A percentile compares a stretch with the other conserved stretches of the same genome.
Evolutionary conservation across 441 rosid species (phyloP).

Genomic region (Brassica balearica): DNA sequence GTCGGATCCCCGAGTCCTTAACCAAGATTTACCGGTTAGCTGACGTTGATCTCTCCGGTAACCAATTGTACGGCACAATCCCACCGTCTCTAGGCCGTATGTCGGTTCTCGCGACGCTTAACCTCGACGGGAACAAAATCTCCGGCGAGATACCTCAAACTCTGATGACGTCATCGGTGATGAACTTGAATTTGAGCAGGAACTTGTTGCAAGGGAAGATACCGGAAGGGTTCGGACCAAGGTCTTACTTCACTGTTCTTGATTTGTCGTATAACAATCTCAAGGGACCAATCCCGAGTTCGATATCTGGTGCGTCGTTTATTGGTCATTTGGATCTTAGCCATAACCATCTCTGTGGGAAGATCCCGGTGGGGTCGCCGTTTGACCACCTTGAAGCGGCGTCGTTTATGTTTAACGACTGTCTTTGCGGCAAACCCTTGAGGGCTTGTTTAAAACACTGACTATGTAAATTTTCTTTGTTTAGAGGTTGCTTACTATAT

Average conservation of each 20-base stretch:
- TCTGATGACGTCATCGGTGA: constrained; percentile 62
- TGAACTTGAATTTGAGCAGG: constrained; percentile 70
- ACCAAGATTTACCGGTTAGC: constrained; percentile 80
- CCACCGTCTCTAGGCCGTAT: constrained; percentile 76
- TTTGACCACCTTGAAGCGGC: constrained; percentile 85
- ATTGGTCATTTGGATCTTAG: constrained; percentile 88
- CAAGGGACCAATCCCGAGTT: constrained; percentile 67
- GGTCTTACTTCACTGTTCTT: constrained; percentile 74
- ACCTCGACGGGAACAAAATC: constrained; percentile 72
- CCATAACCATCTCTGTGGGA: constrained; percentile 82
- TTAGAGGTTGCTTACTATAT: neutral
- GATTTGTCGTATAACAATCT: constrained; percentile 74
- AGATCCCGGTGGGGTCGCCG: constrained; percentile 73
- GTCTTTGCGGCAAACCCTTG: constrained; percentile 83
- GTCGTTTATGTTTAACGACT: constrained; percentile 71
- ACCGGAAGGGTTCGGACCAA: constrained; percentile 73
- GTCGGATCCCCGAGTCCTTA: constrained; percentile 62
- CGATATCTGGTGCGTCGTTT: constrained; percentile 61
- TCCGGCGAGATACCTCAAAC: constrained; percentile 63
- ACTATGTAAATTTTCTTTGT: constrained; percentile 13
- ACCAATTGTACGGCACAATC: constrained; percentile 64
- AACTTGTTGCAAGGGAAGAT: constrained; percentile 61
- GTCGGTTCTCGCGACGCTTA: constrained; percentile 77
- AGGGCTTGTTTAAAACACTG: constrained; percentile 51
- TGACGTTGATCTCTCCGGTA: constrained; percentile 79